Evolutionary conservation across 495 filamentous ascomycete genomes (phyloP).

Genomic region (Daldinia childiae): DNA sequence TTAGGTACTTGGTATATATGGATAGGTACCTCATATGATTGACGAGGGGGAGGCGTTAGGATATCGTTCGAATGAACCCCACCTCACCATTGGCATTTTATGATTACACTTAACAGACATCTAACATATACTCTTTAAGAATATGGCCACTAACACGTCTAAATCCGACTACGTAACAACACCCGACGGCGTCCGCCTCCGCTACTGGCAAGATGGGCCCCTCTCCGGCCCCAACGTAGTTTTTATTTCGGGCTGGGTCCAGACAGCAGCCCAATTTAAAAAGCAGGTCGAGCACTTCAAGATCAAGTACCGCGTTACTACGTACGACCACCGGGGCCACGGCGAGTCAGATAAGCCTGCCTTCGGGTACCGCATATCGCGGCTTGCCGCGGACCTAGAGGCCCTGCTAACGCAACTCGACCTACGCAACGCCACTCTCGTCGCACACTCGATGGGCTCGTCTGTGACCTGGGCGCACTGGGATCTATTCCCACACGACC

Average conservation of each 20-base stretch:
- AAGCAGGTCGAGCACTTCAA: slow-evolving; percentile 38
- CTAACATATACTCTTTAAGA: not conserved
- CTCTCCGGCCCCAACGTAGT: slow-evolving; percentile 27
- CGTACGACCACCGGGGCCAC: slow-evolving; percentile 42
- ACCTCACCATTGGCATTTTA: not conserved
- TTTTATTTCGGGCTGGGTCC: slow-evolving; percentile 38
- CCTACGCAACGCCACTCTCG: slow-evolving; percentile 19
- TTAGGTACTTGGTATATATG: too few species aligned
- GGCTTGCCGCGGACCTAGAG: slow-evolving; percentile 34
- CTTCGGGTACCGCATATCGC: slow-evolving; percentile 34
- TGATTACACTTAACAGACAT: not conserved
- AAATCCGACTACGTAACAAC: slow-evolving; percentile 22
- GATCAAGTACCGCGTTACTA: slow-evolving; percentile 27
- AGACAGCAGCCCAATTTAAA: slow-evolving; percentile 35
- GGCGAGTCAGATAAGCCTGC: slow-evolving; percentile 40
- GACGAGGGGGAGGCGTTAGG: not conserved
- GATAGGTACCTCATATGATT: not conserved
- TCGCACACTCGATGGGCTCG: slow-evolving; percentile 38
- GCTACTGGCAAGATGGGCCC: slow-evolving; percentile 29
- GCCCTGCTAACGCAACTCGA: slow-evolving; percentile 26
- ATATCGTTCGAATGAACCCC: not conserved
- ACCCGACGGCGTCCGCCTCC: slow-evolving; percentile 34
- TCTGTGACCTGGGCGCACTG: slow-evolving; percentile 36
- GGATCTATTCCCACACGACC: slow-evolving; percentile 31
- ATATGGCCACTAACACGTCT: slow-evolving; percentile 13